Evolutionary conservation across 106 monocot genomes (phyloP), one percentile per base, ranked within the genome.

Genomic region (Dendrobium chrysotoxum): DNA sequence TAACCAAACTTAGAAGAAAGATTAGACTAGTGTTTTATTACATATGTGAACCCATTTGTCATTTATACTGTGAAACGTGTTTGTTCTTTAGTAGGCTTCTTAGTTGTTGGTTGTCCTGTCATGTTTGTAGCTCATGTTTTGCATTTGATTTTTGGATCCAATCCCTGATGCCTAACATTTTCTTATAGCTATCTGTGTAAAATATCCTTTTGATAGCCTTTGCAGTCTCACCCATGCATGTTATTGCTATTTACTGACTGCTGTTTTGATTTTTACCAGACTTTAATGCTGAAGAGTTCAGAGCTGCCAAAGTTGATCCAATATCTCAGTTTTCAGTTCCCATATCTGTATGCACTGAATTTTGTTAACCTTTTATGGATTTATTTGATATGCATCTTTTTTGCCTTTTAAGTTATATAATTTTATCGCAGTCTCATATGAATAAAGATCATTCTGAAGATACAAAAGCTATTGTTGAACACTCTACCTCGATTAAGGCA

Each of bases 391-490:
- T 73, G 25, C 7, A 73, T 42, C 21, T 74, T 76, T 18, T 64
- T 68, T 57, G 25, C 50, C 3, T 45, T 82, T 21, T 53, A 23
- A 79, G 35, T 38, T 79, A 72, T 26, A 25, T 77, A 28, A 73
- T 85, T 75, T 83, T 83, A 76, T 73, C 83, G 67, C 79, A 91
- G 90, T 81, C 88, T 53, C 98, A 95, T 80, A 98, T 98, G 98
- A 94, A 98, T 80, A 91, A 81, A 85, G 98, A 92, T 86, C 98
- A 98, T 67, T 83, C 79, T 55, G 92, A 98, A 78, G 98, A 94
- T 85, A 92, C 92, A 75, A 92, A 88, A 80, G 85, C 87, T 31
- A 92, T 98, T 77, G 98, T 98, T 3, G 89, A 88, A 75, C 78
- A 95, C 61, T 91, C 90, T 23, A 92, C 89, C 53, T 92, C 89